These are phyloP conservation scores for Decorospora gaudefroyi DNA, from an alignment of 2,329 filamentous ascomycete genomes.

Conservation along the genomic window DNA sequence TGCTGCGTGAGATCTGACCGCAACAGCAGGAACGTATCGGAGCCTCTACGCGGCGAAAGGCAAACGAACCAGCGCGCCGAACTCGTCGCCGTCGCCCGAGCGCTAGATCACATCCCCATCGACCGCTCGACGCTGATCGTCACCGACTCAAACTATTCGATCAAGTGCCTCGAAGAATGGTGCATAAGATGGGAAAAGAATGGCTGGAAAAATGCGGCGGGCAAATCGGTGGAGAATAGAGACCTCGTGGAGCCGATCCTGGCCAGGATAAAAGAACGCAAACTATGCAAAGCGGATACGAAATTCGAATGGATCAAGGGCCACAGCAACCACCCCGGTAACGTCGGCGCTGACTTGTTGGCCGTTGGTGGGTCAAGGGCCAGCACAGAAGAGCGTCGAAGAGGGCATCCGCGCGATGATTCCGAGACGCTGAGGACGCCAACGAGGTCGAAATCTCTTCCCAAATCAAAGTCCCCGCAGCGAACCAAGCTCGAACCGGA, in stretches of 20 bases:
- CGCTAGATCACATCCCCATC: constrained; percentile 73
- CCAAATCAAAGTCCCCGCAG: too few species aligned
- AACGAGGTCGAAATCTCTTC: too few species aligned
- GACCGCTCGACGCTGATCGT: constrained; percentile 73
- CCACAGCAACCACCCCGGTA: constrained; percentile 73
- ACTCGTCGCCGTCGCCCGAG: constrained; percentile 82
- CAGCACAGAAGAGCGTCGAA: constrained; percentile 23
- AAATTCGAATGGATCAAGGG: constrained; percentile 89
- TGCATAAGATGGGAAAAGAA: constrained; percentile 75
- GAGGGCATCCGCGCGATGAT: constrained; percentile 12
- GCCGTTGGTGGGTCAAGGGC: constrained; percentile 24
- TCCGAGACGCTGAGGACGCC: constrained; percentile 15
- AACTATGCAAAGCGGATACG: constrained; percentile 59
- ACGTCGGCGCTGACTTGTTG: constrained; percentile 73
- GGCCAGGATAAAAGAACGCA: constrained; percentile 70
- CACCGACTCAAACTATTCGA: constrained; percentile 89
- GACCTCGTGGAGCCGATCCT: constrained; percentile 79
- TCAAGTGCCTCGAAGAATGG: constrained; percentile 88
- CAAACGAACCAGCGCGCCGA: constrained; percentile 99
- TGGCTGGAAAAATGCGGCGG: constrained; percentile 73
- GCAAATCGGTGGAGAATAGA: constrained; percentile 79
- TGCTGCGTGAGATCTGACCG: constrained; percentile 4
- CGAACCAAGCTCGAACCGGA: too few species aligned
- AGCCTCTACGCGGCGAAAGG: constrained; percentile 70
- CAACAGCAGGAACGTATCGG: constrained; percentile 68